Evolutionary conservation across 1,139 yeast genomes (phyloP).

Genomic region (Oligophagozyma castellii): DNA sequence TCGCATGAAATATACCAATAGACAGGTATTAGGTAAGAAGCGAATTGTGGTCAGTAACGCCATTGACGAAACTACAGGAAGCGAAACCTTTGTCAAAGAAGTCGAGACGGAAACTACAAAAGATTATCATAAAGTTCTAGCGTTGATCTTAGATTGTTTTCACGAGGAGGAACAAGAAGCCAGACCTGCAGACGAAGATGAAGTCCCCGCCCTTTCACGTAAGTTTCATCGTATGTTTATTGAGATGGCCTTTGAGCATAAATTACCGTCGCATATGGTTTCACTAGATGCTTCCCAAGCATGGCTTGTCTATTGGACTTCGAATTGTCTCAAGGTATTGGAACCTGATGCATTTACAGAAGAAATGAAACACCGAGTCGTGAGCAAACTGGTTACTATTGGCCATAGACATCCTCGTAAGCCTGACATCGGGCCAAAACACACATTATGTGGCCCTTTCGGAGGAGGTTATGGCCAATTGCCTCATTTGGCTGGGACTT

Average conservation of each 20-base stretch:
- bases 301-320: constrained; percentile 82
- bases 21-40: too few species aligned
- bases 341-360: constrained; percentile 21
- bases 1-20: too few species aligned
- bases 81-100: constrained; percentile 14
- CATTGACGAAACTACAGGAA: constrained; percentile 1
- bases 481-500: constrained; percentile 78
- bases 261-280: constrained; percentile 30
- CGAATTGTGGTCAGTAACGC: too few species aligned
- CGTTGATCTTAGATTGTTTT: neutral
- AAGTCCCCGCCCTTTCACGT: constrained; percentile 13
- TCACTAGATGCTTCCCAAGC: constrained; percentile 76
- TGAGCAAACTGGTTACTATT: constrained; percentile 12
- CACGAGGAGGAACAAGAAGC: constrained; percentile 1
- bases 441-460: constrained; percentile 42
- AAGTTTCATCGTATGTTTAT: constrained; percentile 30
- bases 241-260: constrained; percentile 27
- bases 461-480: constrained; percentile 76
- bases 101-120: constrained; percentile 29
- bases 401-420: constrained; percentile 12
- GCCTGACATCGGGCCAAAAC: neutral
- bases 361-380: constrained; percentile 12
- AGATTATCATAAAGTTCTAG: constrained; percentile 32
- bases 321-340: constrained; percentile 39
- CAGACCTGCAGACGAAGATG: constrained; percentile 5